These are phyloP conservation scores for Venturia nashicola DNA, from an alignment of 2,329 filamentous ascomycete species.

Conservation along the genomic window DNA sequence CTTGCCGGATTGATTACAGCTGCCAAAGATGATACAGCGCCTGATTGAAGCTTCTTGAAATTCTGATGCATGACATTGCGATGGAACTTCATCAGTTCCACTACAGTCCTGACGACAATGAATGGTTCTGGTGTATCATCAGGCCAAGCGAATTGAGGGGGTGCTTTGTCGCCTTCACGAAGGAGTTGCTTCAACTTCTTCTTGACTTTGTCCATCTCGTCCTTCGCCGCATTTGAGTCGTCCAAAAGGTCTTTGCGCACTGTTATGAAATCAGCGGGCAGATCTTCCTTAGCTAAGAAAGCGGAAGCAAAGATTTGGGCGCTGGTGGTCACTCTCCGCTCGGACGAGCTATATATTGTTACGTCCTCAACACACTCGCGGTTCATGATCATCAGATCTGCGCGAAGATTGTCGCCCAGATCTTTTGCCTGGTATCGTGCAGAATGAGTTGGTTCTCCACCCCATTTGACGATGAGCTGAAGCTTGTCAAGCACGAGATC, in stretches of 20 bases:
- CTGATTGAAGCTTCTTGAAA: slow-evolving; percentile 63
- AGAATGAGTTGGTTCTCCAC: slow-evolving; percentile 93
- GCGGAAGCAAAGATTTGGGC: slow-evolving; percentile 91
- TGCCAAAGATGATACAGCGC: slow-evolving; percentile 41
- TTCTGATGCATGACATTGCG: slow-evolving; percentile 91
- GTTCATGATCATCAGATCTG: slow-evolving; percentile 87
- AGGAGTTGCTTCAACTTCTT: slow-evolving; percentile 94
- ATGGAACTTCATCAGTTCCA: slow-evolving; percentile 96
- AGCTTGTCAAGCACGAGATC: slow-evolving; percentile 89
- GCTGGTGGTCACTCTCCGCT: slow-evolving; percentile 85
- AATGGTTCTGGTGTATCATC: slow-evolving; percentile 89
- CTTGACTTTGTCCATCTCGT: slow-evolving; percentile 99
- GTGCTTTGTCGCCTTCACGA: slow-evolving; percentile 83
- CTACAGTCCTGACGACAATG: slow-evolving; percentile 80
- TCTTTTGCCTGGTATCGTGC: slow-evolving; percentile 94
- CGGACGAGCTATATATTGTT: slow-evolving; percentile 88
- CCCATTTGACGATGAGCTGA: slow-evolving; percentile 98
- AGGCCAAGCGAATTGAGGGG: slow-evolving; percentile 96
- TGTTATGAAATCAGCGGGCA: slow-evolving; percentile 74
- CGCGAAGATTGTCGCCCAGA: slow-evolving; percentile 88
- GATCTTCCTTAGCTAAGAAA: slow-evolving; percentile 77
- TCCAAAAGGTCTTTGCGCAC: slow-evolving; percentile 91
- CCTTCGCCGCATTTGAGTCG: slow-evolving; percentile 95
- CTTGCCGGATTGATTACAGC: slow-evolving; percentile 4
- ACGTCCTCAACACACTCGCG: slow-evolving; percentile 85